phyloP scores from a whole-genome alignment of 2,329 filamentous ascomycete species.

The Cephalotrichum gorgonifer region DNA sequence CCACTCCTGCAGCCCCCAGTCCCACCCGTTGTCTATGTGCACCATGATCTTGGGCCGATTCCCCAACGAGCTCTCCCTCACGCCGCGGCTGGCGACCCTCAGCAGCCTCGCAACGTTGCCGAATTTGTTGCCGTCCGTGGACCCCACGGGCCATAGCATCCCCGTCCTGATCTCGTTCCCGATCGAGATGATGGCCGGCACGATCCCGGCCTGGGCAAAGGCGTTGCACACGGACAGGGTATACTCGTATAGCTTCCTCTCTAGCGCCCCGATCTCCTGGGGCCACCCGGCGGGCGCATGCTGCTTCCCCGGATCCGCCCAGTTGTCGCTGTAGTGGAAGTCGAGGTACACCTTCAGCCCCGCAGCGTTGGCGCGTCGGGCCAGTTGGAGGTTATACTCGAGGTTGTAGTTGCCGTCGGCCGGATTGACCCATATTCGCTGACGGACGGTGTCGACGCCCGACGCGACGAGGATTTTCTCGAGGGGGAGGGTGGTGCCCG shows the following conservation, averaged over 20 bases:
- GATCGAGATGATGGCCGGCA: conserved; percentile 54
- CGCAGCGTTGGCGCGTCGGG: conserved; percentile 50
- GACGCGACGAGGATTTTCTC: conserved; percentile 51
- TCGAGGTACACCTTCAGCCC: conserved; percentile 53
- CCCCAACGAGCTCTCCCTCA: conserved; percentile 50
- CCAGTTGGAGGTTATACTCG: conserved; percentile 60
- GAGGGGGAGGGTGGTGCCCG: conserved; percentile 41
- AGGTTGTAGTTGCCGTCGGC: conserved; percentile 55
- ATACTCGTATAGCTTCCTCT: conserved; percentile 59
- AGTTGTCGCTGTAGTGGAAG: conserved; percentile 58
- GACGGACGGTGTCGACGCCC: conserved; percentile 60
- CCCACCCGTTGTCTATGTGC: conserved; percentile 68
- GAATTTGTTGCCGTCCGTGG: conserved; percentile 36
- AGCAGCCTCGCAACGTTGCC: conserved; percentile 54
- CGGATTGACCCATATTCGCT: conserved; percentile 63
- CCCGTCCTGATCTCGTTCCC: conserved; percentile 65
- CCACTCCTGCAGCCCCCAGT: conserved; percentile 54
- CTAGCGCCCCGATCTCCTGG: conserved; percentile 43
- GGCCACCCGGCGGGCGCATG: conserved; percentile 55
- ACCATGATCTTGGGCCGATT: conserved; percentile 60
- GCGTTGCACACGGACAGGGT: conserved; percentile 50
- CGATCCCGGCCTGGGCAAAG: conserved; percentile 44
- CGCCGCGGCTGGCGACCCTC: conserved; percentile 51
- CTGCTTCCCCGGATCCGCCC: conserved; percentile 60
- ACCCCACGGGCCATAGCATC: conserved; percentile 55